These are phyloP conservation scores for Amylocarpus encephaloides DNA, from an alignment of 2,329 filamentous ascomycete species.

Conservation along the genomic window DNA sequence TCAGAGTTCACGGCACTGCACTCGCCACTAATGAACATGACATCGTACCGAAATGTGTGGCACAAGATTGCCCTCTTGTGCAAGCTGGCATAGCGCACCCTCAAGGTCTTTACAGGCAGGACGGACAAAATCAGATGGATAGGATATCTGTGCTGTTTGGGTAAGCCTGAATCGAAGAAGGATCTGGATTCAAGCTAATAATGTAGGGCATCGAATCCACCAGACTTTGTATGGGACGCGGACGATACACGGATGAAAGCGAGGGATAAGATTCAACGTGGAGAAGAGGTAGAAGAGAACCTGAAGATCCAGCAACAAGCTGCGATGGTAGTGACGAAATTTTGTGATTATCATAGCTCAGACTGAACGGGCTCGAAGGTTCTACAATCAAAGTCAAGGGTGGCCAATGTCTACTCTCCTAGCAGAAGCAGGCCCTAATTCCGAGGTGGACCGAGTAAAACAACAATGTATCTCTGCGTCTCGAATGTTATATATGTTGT, in stretches of 20 bases:
- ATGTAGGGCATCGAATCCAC: slow-evolving; percentile 8
- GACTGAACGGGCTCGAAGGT: no score
- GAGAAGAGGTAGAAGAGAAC: slow-evolving; percentile 10
- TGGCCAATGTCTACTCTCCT: no score
- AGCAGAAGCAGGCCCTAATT: no score
- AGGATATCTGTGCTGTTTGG: background rate
- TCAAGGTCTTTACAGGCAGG: background rate
- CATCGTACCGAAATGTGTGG: background rate
- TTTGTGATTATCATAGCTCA: slow-evolving; percentile 12
- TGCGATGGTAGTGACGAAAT: slow-evolving; percentile 3
- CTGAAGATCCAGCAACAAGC: slow-evolving; percentile 5
- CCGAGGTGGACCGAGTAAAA: no score
- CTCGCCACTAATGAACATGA: background rate
- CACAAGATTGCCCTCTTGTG: background rate
- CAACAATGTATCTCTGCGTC: no score
- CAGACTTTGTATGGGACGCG: slow-evolving; percentile 11
- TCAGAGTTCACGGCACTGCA: background rate
- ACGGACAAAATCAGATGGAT: background rate
- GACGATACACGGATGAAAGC: slow-evolving; percentile 2
- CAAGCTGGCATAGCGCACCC: background rate
- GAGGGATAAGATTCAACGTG: slow-evolving; percentile 6
- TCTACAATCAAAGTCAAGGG: no score
- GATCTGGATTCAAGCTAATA: background rate
- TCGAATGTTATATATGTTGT: no score
- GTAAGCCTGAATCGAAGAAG: background rate